A percentile compares a stretch with the other conserved stretches of the same genome.
Evolutionary conservation across 257 asterid species (phyloP).

Genomic region (Solanum chmielewskii): DNA sequence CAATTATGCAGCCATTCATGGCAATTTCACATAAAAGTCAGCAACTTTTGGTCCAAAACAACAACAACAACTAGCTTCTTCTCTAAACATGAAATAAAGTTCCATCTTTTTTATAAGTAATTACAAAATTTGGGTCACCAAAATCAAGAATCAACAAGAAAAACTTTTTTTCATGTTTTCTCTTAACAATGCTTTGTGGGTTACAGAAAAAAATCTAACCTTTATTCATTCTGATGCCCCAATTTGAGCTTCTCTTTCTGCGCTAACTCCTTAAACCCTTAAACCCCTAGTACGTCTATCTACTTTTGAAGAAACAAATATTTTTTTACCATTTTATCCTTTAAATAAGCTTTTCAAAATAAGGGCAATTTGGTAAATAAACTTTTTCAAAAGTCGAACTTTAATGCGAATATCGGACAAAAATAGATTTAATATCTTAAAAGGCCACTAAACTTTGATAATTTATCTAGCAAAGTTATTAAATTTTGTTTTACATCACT

Average conservation of each 20-base stretch:
- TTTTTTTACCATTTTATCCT: neutral
- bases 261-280: neutral
- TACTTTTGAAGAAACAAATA: neutral
- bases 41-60: neutral
- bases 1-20: neutral
- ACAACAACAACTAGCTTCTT: neutral
- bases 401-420: accelerated
- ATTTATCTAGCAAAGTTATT: no score
- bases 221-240: neutral
- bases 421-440: no score
- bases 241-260: neutral
- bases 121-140: neutral
- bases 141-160: neutral
- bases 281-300: neutral
- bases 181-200: neutral
- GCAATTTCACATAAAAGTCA: neutral
- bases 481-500: no score
- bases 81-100: neutral
- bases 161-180: neutral
- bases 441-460: no score
- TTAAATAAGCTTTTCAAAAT: neutral
- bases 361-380: neutral
- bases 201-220: neutral
- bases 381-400: accelerated
- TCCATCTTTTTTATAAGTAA: neutral